Percentiles rank a stretch among this genome's conserved stretches.
Conservation (phyloP, 768 basidiomycete genomes). For the Mycena rosella region DNA sequence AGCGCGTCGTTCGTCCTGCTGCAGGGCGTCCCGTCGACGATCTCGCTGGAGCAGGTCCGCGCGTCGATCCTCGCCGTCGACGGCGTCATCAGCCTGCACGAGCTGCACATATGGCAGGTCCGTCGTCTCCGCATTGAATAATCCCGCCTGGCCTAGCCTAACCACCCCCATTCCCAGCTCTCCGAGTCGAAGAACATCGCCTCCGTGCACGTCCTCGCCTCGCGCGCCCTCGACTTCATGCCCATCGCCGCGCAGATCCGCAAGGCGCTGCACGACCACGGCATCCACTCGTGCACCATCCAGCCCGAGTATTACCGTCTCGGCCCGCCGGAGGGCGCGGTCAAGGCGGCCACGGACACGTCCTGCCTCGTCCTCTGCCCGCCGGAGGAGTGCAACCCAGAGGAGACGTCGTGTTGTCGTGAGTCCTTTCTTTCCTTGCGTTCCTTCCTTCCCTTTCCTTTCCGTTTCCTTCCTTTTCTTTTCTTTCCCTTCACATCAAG, state of each 20-base stretch:
- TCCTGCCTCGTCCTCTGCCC: slow-evolving; percentile 32
- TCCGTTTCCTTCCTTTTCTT: too few species aligned
- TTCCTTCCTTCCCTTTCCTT: too few species aligned
- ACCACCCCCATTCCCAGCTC: slow-evolving; percentile 49
- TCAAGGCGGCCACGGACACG: slow-evolving; percentile 19
- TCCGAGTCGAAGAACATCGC: slow-evolving; percentile 96
- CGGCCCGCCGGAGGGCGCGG: slow-evolving; percentile 36
- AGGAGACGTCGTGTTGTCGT: slow-evolving; percentile 32
- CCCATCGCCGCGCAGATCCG: slow-evolving; percentile 87
- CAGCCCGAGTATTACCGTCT: slow-evolving; percentile 84
- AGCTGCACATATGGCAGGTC: slow-evolving; percentile 94
- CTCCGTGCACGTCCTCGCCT: slow-evolving; percentile 93
- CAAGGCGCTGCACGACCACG: slow-evolving; percentile 83
- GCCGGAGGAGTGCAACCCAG: slow-evolving; percentile 31
- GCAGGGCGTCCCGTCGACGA: slow-evolving; percentile 91
- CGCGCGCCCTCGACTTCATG: slow-evolving; percentile 91
- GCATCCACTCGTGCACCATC: slow-evolving; percentile 95
- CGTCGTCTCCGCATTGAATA: neutral
- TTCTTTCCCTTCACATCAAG: too few species aligned
- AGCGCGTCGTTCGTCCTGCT: slow-evolving; percentile 95
- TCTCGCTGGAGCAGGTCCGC: slow-evolving; percentile 92
- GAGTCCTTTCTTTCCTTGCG: slow-evolving; percentile 1
- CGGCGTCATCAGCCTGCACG: slow-evolving; percentile 91
- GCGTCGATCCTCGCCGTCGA: slow-evolving; percentile 84
- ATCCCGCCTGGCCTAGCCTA: neutral